phyloP scores from a whole-genome alignment of 2,329 filamentous ascomycete species.

The Cercospora sp. region DNA sequence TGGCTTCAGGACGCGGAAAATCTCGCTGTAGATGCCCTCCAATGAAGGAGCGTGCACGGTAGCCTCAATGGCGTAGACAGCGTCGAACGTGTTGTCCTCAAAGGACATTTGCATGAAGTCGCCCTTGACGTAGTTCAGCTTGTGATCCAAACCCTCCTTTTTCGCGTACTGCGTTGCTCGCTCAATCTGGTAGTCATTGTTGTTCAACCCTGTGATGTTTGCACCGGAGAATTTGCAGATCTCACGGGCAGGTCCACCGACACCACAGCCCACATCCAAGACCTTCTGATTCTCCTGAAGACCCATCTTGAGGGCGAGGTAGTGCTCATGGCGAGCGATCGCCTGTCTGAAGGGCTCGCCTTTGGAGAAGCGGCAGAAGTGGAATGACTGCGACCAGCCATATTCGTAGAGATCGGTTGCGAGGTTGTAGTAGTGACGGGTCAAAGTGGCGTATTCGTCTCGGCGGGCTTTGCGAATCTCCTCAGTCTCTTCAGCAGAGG shows the following conservation, averaged over 20 bases:
- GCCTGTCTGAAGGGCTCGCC: constrained; percentile 87
- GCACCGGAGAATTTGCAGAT: constrained; percentile 93
- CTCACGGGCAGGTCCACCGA: constrained; percentile 90
- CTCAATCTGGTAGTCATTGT: constrained; percentile 99
- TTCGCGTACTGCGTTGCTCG: constrained; percentile 82
- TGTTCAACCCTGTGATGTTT: constrained; percentile 91
- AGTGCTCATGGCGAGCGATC: constrained; percentile 96
- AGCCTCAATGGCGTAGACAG: constrained; percentile 95
- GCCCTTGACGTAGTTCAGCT: constrained; percentile 86
- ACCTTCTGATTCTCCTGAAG: constrained; percentile 86
- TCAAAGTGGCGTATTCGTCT: constrained; percentile 88
- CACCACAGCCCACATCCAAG: constrained; percentile 93
- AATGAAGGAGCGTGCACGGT: constrained; percentile 91
- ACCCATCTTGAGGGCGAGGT: constrained; percentile 85
- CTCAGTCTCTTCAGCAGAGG: constrained; percentile 74
- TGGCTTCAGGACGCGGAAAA: constrained; percentile 92
- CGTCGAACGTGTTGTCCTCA: constrained; percentile 87
- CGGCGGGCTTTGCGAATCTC: constrained; percentile 73
- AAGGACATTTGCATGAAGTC: constrained; percentile 99
- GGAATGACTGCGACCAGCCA: constrained; percentile 93
- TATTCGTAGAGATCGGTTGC: constrained; percentile 61
- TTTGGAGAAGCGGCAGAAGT: constrained; percentile 90
- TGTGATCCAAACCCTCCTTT: constrained; percentile 76
- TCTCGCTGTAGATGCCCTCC: constrained; percentile 89
- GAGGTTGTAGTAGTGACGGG: constrained; percentile 68